Conservation (phyloP, 306 rosid species). For the Sophora flavescens region DNA sequence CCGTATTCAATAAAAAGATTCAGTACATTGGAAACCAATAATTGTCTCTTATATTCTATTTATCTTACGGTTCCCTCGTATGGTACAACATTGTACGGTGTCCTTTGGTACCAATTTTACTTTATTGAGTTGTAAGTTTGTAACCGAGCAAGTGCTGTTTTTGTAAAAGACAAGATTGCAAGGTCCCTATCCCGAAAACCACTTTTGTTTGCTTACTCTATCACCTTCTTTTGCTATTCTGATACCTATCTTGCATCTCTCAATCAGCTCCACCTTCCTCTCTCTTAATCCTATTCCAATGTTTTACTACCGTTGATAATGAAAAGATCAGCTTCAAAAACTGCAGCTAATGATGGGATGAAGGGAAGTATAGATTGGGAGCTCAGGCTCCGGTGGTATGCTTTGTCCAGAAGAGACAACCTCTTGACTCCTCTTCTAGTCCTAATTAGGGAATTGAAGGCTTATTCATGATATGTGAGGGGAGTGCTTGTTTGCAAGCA, state of each 20-base stretch:
- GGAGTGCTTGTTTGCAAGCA: too few relatives aligned
- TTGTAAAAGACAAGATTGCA: slow-evolving; percentile 45
- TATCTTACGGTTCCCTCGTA: too few relatives aligned
- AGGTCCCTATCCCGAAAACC: slow-evolving; percentile 56
- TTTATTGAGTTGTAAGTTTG: slow-evolving; percentile 45
- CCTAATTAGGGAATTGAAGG: too few relatives aligned
- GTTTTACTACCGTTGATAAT: slow-evolving; percentile 52
- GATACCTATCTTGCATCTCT: slow-evolving; percentile 42
- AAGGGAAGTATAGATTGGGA: slow-evolving; percentile 69
- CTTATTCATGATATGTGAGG: too few relatives aligned
- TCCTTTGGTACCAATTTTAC: slow-evolving; percentile 33
- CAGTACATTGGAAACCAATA: too few relatives aligned
- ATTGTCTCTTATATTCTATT: too few relatives aligned
- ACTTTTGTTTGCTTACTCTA: slow-evolving; percentile 62
- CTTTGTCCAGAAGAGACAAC: slow-evolving; percentile 76
- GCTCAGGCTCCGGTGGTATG: slow-evolving; percentile 81
- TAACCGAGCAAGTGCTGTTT: slow-evolving; percentile 63
- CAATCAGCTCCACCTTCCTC: slow-evolving; percentile 45
- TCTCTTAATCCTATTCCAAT: slow-evolving; percentile 40
- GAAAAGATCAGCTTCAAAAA: slow-evolving; percentile 60
- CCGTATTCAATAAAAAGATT: too few relatives aligned
- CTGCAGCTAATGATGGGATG: slow-evolving; percentile 38
- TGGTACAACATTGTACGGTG: not conserved
- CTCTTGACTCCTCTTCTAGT: slow-evolving; percentile 52
- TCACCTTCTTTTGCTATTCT: slow-evolving; percentile 36